phyloP scores from a whole-genome alignment of 176 grass and related monocot genomes.

The Echinochloa phyllopogon region DNA sequence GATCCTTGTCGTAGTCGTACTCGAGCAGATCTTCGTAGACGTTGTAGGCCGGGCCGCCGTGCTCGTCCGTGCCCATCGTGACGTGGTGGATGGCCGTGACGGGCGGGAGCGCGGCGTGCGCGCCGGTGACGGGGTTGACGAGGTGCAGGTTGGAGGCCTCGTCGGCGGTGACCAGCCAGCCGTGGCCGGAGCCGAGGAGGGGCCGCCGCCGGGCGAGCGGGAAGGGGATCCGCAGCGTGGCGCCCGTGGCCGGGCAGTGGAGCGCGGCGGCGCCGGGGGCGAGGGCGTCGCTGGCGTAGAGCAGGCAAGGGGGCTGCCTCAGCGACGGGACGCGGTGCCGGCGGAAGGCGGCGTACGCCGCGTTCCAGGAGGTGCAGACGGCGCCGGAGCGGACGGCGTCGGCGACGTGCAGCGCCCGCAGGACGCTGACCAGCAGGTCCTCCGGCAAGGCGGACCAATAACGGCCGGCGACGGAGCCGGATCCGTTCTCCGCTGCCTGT shows the following conservation, averaged over 20 bases:
- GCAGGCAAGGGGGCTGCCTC: not conserved
- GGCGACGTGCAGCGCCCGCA: not conserved
- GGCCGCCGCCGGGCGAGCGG: not conserved
- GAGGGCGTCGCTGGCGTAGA: not conserved
- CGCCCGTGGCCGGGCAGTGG: conserved; percentile 11
- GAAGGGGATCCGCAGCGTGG: not conserved
- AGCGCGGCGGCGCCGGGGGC: not conserved
- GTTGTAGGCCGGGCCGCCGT: not conserved
- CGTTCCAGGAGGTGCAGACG: not conserved
- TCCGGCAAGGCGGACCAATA: conserved; percentile 30
- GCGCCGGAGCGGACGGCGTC: not conserved
- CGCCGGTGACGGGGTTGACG: conserved; percentile 41
- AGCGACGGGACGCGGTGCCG: not conserved
- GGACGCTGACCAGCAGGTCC: not conserved
- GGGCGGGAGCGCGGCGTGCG: conserved; percentile 3
- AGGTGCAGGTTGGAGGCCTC: conserved; percentile 24
- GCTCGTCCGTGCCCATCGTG: not conserved
- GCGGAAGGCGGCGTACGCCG: conserved; percentile 22
- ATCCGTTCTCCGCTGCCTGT: not conserved
- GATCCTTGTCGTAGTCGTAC: rapidly evolving
- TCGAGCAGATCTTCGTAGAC: not conserved
- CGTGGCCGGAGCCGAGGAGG: conserved; percentile 10
- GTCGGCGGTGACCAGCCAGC: conserved; percentile 37
- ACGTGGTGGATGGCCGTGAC: not conserved
- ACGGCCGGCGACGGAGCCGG: not conserved